phyloP scores from a whole-genome alignment of 2,329 filamentous ascomycete species.

The Beauveria sp. region DNA sequence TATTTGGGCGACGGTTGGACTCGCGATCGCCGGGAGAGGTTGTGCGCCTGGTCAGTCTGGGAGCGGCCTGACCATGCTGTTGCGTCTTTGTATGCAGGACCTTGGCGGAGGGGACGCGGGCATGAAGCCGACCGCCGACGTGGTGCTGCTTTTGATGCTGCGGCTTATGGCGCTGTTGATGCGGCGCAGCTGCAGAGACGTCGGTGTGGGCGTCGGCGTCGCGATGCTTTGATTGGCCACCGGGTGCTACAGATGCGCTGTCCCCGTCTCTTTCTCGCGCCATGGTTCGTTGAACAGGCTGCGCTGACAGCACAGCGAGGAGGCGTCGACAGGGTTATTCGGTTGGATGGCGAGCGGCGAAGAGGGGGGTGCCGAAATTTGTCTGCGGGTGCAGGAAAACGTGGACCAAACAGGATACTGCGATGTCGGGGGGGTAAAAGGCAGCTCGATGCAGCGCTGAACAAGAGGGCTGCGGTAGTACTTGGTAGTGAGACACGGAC shows the following conservation, averaged over 20 bases:
- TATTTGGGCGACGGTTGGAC: constrained; percentile 15
- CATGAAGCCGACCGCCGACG: constrained; percentile 31
- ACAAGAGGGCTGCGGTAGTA: neutral
- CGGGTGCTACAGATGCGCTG: constrained; percentile 32
- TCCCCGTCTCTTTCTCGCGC: constrained; percentile 39
- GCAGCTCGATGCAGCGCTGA: neutral
- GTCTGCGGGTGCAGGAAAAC: constrained; percentile 3
- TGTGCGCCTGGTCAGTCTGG: constrained; percentile 10
- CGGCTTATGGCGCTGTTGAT: constrained; percentile 21
- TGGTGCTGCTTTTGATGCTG: constrained; percentile 31
- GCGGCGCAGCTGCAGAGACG: constrained; percentile 9
- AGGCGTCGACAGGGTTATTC: constrained; percentile 11
- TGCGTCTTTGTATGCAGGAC: constrained; percentile 30
- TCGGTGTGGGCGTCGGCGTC: constrained; percentile 29
- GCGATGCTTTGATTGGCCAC: constrained; percentile 47
- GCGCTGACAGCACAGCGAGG: constrained; percentile 10
- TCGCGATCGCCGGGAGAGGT: constrained; percentile 13
- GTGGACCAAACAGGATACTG: constrained; percentile 7
- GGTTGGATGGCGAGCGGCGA: constrained; percentile 2
- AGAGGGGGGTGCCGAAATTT: constrained; percentile 1
- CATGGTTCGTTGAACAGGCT: constrained; percentile 23
- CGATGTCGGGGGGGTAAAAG: neutral
- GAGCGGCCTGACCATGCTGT: constrained; percentile 13
- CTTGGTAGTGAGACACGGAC: neutral
- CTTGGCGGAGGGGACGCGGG: constrained; percentile 40